These are phyloP conservation scores for Citrus unshiu DNA, from an alignment of 345 rosid genomes.

Conservation along the genomic window DNA sequence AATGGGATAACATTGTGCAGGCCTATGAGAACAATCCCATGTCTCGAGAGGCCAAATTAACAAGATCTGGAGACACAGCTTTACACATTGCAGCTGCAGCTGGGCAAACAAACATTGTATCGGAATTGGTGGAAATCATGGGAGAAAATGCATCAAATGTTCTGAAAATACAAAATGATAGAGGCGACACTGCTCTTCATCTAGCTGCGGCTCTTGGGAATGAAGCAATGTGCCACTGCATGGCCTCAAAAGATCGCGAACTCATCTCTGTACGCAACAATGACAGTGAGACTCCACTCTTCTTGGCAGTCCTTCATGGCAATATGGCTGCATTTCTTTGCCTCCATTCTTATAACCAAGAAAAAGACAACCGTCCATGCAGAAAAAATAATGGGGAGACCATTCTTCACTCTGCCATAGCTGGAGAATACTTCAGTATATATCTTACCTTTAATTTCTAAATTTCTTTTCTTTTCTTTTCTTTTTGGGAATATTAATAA, in stretches of 20 bases:
- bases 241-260: background rate
- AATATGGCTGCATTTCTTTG: slow-evolving; percentile 31
- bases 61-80: slow-evolving; percentile 33
- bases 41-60: slow-evolving; percentile 16
- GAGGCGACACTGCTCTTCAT: slow-evolving; percentile 34
- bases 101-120: slow-evolving; percentile 20
- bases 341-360: slow-evolving; percentile 8
- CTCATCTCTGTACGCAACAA: slow-evolving; percentile 25
- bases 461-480: too few relatives aligned
- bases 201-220: slow-evolving; percentile 38
- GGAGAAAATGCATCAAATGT: background rate
- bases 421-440: slow-evolving; percentile 5
- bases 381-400: slow-evolving; percentile 14
- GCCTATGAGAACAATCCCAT: background rate
- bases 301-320: slow-evolving; percentile 33
- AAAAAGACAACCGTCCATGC: background rate
- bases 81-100: slow-evolving; percentile 34
- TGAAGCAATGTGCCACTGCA: slow-evolving; percentile 25
- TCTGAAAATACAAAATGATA: slow-evolving; percentile 17
- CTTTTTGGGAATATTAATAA: too few relatives aligned
- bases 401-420: slow-evolving; percentile 13
- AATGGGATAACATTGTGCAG: slow-evolving; percentile 26
- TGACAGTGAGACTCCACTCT: slow-evolving; percentile 37
- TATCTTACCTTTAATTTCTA: background rate
- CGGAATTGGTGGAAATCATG: slow-evolving; percentile 13